Conservation (phyloP, 768 basidiomycete genomes). For the Tylopilus vinaceipallidus region DNA sequence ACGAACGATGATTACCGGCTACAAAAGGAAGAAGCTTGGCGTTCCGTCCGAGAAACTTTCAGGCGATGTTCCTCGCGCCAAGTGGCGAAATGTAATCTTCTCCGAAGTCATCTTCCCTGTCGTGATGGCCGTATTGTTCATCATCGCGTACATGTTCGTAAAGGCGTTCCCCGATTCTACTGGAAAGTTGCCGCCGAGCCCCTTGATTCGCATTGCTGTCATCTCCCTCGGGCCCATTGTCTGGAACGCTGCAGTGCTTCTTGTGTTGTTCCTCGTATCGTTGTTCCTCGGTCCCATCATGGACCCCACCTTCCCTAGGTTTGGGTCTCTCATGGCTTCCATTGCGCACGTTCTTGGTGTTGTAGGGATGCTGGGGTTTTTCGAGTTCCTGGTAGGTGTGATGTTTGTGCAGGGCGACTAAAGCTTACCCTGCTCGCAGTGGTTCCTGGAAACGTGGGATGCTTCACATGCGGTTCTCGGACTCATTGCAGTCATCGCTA, state of each 20-base stretch:
- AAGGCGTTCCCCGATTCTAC: constrained; percentile 74
- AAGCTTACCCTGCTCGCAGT: constrained; percentile 46
- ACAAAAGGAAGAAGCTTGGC: constrained; percentile 97
- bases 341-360: constrained; percentile 82
- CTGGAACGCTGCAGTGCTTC: constrained; percentile 86
- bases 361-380: constrained; percentile 88
- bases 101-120: constrained; percentile 87
- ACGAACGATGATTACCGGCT: constrained; percentile 99
- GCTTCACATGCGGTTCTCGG: constrained; percentile 92
- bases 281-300: constrained; percentile 92
- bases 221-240: constrained; percentile 94
- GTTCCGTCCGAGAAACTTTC: constrained; percentile 97
- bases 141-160: constrained; percentile 89
- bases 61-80: constrained; percentile 90
- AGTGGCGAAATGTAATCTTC: constrained; percentile 86
- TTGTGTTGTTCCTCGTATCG: constrained; percentile 87
- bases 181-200: constrained; percentile 70
- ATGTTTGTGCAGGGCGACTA: not conserved
- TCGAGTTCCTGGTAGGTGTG: constrained; percentile 85
- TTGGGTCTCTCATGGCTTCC: constrained; percentile 90
- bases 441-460: constrained; percentile 94
- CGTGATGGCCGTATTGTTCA: constrained; percentile 81
- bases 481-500: constrained; percentile 84
- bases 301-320: constrained; percentile 78
- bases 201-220: constrained; percentile 89